phyloP scores from a whole-genome alignment of 352 stramenopile species.

The Phytophthora agathidicida region DNA sequence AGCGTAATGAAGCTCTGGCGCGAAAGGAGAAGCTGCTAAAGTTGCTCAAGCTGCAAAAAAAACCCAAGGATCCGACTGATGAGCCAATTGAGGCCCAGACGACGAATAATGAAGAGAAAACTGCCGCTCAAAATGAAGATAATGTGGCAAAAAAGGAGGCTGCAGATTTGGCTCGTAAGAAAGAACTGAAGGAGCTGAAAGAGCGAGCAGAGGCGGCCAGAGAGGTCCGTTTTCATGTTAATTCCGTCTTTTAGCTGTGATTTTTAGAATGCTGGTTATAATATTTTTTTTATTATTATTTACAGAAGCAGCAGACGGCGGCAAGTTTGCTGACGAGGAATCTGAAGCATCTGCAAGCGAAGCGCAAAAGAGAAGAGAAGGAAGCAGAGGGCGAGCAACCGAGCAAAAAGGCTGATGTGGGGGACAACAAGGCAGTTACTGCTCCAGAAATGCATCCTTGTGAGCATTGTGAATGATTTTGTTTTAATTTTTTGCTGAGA shows the following conservation, averaged over 20 bases:
- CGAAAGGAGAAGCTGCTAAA: slow-evolving; percentile 36
- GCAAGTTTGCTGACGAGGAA: slow-evolving; percentile 31
- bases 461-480: slow-evolving; percentile 12
- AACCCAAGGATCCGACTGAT: neutral
- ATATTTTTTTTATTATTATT: neutral
- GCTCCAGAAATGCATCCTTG: slow-evolving; percentile 32
- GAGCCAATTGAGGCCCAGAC: slow-evolving; percentile 8
- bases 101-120: slow-evolving; percentile 2
- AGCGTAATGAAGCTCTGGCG: slow-evolving; percentile 30
- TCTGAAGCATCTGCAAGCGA: slow-evolving; percentile 33
- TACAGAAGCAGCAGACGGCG: slow-evolving; percentile 38
- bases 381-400: slow-evolving; percentile 5
- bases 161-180: slow-evolving; percentile 22
- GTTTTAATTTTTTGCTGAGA: neutral
- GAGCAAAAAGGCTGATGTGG: slow-evolving; percentile 22
- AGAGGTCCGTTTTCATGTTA: slow-evolving; percentile 30
- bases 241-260: neutral
- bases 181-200: slow-evolving; percentile 46
- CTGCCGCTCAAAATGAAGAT: neutral
- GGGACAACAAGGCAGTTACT: neutral
- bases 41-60: slow-evolving; percentile 32
- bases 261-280: neutral
- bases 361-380: slow-evolving; percentile 33
- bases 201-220: slow-evolving; percentile 26
- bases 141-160: neutral